Conservation (phyloP, 768 basidiomycete genomes). For the Tricholomella constricta region DNA sequence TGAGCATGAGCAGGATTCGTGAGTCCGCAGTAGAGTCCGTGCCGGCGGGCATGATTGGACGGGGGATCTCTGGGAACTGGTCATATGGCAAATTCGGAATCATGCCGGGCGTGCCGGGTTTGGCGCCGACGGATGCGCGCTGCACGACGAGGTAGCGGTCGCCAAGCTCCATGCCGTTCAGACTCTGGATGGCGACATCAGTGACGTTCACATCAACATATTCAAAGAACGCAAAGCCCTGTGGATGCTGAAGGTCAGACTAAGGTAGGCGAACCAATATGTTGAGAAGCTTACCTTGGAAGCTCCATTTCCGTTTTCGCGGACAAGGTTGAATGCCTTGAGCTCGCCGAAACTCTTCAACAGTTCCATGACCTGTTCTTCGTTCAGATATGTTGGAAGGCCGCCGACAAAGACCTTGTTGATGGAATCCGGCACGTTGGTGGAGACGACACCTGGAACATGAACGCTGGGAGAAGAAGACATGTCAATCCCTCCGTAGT, state of each 20-base stretch:
- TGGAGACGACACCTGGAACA: constrained; percentile 94
- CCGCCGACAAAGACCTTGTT: constrained; percentile 99
- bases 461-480: constrained; percentile 64
- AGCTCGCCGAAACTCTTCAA: constrained; percentile 97
- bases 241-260: neutral
- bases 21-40: constrained; percentile 60
- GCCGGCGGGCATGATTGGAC: constrained; percentile 86
- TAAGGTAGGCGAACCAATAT: neutral
- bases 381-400: constrained; percentile 91
- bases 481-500: constrained; percentile 84
- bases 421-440: constrained; percentile 94
- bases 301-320: constrained; percentile 85
- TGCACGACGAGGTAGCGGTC: constrained; percentile 96
- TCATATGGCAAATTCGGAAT: constrained; percentile 75
- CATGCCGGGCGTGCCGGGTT: constrained; percentile 66
- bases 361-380: constrained; percentile 98
- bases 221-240: constrained; percentile 99
- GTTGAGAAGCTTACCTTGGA: constrained; percentile 65
- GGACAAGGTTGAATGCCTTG: constrained; percentile 96
- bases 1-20: constrained; percentile 93
- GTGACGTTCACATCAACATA: constrained; percentile 89
- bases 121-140: constrained; percentile 92
- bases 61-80: constrained; percentile 80
- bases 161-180: constrained; percentile 97
- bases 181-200: constrained; percentile 92